Evolutionary conservation across 2,329 filamentous ascomycete genomes (phyloP).

Genomic region (Rhexocercosporidium sp.): DNA sequence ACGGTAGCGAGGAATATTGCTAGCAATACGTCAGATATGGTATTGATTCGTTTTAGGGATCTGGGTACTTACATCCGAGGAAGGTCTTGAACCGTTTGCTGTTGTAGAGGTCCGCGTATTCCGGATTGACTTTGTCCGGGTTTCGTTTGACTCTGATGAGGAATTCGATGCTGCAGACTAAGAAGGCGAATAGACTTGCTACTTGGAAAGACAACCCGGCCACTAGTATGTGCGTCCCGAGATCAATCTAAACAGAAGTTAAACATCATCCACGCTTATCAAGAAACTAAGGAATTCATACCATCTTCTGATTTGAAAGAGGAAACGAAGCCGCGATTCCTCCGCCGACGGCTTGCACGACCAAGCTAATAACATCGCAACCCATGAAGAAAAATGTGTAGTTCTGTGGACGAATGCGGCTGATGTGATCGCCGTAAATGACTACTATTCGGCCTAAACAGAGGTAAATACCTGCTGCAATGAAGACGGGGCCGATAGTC

Average conservation of each 20-base stretch:
- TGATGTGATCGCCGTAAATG: slow-evolving; percentile 54
- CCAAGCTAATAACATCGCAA: slow-evolving; percentile 62
- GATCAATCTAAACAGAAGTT: slow-evolving; percentile 40
- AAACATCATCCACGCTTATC: too few species aligned
- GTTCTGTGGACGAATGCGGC: slow-evolving; percentile 49
- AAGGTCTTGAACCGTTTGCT: slow-evolving; percentile 1
- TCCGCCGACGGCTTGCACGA: slow-evolving; percentile 62
- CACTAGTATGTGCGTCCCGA: slow-evolving; percentile 61
- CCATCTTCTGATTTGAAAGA: neutral
- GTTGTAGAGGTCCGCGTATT: slow-evolving; percentile 16
- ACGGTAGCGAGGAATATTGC: slow-evolving; percentile 50
- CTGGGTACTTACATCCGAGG: neutral
- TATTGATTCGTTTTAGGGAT: neutral
- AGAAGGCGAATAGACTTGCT: slow-evolving; percentile 49
- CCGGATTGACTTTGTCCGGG: slow-evolving; percentile 13
- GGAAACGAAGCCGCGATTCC: slow-evolving; percentile 56
- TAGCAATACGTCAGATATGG: neutral
- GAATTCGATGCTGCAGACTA: slow-evolving; percentile 24
- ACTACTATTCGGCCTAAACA: slow-evolving; percentile 61
- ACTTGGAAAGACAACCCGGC: slow-evolving; percentile 63
- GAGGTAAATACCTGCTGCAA: slow-evolving; percentile 62
- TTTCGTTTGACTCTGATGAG: slow-evolving; percentile 13
- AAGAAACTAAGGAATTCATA: too few species aligned
- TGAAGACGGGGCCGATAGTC: slow-evolving; percentile 61
- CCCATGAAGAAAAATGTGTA: slow-evolving; percentile 65